Evolutionary conservation across 2,329 filamentous ascomycete genomes (phyloP), one percentile per base, ranked within the genome.

Genomic region (Coniochaeta sp.): DNA sequence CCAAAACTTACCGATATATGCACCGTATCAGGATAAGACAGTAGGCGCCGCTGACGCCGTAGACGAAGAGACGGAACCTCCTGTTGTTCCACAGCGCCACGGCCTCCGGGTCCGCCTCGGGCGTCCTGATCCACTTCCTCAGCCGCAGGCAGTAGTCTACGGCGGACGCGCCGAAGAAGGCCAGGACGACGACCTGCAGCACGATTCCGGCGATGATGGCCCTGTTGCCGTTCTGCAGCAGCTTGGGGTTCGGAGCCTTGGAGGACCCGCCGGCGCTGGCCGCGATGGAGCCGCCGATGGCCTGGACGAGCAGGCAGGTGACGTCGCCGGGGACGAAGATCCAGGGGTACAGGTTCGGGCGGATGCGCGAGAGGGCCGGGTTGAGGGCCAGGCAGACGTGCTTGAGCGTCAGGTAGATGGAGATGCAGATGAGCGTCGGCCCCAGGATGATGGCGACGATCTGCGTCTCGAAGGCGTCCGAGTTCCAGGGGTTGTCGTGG

Each of bases 321-420:
- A 86, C 71, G 69, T 86, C 84, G 70, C 79, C 80, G 58, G 81
- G 79, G n/a, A 85, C 79, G 72, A 85, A 86, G 72, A 85, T 72
- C 66, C 78, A 75, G 4, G 83, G 82, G 69, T 83, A 85, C 65
- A 76, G 75, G n/a, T 70, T 71, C 19, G 82, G 78, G 3, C 74
- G 74, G 60, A 85, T 66, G 63, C 80, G 78, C n/a, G 81, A 84
- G 58, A 82, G 73, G 40, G 65, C 50, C 9, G 81, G 77, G 70
- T 74, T 76, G 62, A 84, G 74, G 55, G 76, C 71, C 36, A 82
- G 72, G 61, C 79, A 77, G 64, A 83, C 71, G 74, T 86, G 84
- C 70, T 86, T 85, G 61, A 88, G 79, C 3, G 82, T 86, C 28
- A 88, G 79, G 74, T 88, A 88, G 70, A 88, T 81, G 67, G 78